Evolutionary conservation across 225 moss, liverwort and hornwort species (phyloP), one percentile per base, ranked within the genome.

Genomic region (Takakia lepidozioides): DNA sequence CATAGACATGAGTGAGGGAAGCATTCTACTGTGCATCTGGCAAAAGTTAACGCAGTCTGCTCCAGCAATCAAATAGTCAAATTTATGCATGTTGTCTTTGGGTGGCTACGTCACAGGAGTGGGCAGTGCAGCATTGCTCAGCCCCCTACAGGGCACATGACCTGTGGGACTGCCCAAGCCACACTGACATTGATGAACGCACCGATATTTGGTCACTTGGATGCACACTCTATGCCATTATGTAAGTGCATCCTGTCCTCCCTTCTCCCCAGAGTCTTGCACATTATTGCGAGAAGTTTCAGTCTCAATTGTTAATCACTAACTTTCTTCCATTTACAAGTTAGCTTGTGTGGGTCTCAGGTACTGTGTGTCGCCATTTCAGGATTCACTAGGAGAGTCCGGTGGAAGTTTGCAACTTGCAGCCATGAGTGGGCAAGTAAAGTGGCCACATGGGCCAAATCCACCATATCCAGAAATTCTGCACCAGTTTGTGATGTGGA

Each of bases 141-240:
- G 90, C 95, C 23, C 85, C 95, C 19, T 98, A 73, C 17, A 73
- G 95, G 55, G 90, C 95, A 65, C 95, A 90, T 7, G 95, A 98
- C 69, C 66, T 98, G 13, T 98, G 95, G 95, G 95, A 98, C 55
- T 83, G 84, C 20, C 87, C 84, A 22, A 98, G 90, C 73, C 67
- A 98, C 26, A 55, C 69, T 25, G 48, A 71, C 43, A 65, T 98
- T 47, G 95, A 98, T 38, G 87, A 80, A 76, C 76, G 87, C 61
- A 83, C 71, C 21, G 95, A 98, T 49, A 82, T 98, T 46, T 90
- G 95, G 95, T 75, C 95, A 27, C 95, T 98, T 38, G 95, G 95
- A 36, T 98, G 95, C 73, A 98, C 95, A 25, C 75, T 98, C 26
- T 90, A 84, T 47, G 80, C 95, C 40, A 77, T 85, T 4, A 90